Evolutionary conservation across 345 rosid species (phyloP).

Genomic region (Arabis alpina): DNA sequence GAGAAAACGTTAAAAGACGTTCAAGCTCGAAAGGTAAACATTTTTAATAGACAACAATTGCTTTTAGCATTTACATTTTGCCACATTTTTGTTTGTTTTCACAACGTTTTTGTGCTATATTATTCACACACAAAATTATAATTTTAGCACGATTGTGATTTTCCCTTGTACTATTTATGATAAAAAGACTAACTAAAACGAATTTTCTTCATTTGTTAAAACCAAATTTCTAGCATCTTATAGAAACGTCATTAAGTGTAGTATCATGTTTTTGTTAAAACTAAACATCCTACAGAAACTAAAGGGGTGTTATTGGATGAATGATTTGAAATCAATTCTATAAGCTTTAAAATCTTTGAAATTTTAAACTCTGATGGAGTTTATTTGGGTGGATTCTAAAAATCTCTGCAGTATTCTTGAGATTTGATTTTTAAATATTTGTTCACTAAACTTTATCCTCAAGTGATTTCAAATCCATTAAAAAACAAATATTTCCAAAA

Average conservation of each 20-base stretch:
- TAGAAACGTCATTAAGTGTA: neutral
- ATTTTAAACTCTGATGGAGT: neutral
- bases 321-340: too few relatives aligned
- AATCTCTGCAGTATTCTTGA: too few relatives aligned
- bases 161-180: too few relatives aligned
- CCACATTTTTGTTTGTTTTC: neutral
- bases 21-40: slow-evolving; percentile 35
- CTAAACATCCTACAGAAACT: too few relatives aligned
- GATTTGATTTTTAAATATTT: too few relatives aligned
- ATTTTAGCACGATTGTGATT: neutral
- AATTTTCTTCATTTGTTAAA: neutral
- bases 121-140: neutral
- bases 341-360: too few relatives aligned
- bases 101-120: neutral
- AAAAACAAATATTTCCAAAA: too few relatives aligned
- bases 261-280: neutral
- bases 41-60: neutral
- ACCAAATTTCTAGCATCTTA: neutral
- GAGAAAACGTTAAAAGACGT: neutral
- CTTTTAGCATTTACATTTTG: neutral
- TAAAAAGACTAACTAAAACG: neutral
- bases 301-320: too few relatives aligned
- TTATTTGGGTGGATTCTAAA: too few relatives aligned
- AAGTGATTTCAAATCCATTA: too few relatives aligned
- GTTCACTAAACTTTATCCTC: too few relatives aligned